Evolutionary conservation across 2,329 filamentous ascomycete species (phyloP).

Genomic region (Stenocarpella maydis): DNA sequence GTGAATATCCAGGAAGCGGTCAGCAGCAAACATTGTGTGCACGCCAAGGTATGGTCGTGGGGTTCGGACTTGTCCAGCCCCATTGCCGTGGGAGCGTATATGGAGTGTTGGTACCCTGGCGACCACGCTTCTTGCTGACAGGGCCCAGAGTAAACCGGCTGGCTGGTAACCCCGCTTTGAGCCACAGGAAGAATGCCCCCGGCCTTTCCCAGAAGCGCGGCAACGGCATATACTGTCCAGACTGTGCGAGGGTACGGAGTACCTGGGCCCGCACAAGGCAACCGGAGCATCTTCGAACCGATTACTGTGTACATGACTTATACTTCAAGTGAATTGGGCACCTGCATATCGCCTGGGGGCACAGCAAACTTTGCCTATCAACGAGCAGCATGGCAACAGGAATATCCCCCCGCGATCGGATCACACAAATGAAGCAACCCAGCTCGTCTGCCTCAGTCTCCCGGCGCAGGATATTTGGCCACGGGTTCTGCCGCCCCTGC

Average conservation of each 20-base stretch:
- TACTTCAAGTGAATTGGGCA: not conserved
- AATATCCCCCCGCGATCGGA: not conserved
- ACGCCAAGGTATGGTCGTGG: not conserved
- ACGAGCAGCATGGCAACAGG: not conserved
- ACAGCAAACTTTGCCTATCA: not conserved
- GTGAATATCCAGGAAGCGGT: too few species aligned
- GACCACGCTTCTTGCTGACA: not conserved
- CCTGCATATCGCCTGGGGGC: not conserved
- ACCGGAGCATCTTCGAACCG: not conserved
- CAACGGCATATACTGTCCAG: not conserved
- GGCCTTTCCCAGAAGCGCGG: not conserved
- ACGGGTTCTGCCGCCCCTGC: constrained; percentile 7
- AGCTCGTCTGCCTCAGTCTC: not conserved
- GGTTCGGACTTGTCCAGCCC: not conserved
- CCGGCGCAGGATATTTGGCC: not conserved
- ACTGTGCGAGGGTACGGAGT: not conserved
- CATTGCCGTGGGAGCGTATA: too few species aligned
- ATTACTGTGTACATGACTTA: not conserved
- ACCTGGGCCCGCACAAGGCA: too few species aligned
- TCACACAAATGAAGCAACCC: not conserved
- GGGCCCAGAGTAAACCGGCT: not conserved
- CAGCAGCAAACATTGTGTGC: too few species aligned
- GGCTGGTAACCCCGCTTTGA: not conserved
- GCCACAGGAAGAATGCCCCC: not conserved
- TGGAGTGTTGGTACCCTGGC: too few species aligned